Conservation (phyloP, 345 rosid genomes). For the Limnanthes douglasii region DNA sequence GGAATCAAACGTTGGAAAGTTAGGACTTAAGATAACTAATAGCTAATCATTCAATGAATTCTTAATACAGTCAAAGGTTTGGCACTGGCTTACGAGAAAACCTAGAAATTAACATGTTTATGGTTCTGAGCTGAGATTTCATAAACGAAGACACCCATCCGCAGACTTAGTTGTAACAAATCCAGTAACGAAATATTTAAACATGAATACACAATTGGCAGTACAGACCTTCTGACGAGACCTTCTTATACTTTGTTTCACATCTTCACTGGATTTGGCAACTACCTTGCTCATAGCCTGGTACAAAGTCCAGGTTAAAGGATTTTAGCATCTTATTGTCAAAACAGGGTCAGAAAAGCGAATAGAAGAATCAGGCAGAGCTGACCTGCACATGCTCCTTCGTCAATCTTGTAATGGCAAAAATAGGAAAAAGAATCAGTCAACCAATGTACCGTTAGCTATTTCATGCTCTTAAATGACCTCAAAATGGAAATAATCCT, state of each 20-base stretch:
- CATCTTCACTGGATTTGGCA: constrained; percentile 75
- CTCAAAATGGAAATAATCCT: constrained; percentile 9
- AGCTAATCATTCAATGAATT: too few relatives aligned
- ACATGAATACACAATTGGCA: neutral
- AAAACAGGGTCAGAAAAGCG: neutral
- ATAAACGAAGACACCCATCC: neutral
- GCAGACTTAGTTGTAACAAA: neutral
- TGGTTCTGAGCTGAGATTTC: too few relatives aligned
- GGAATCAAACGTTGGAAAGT: too few relatives aligned
- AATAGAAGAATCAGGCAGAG: neutral
- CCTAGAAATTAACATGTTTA: neutral
- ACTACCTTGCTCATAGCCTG: constrained; percentile 93
- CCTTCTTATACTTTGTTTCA: constrained; percentile 84
- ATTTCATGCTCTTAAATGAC: neutral
- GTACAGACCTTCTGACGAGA: constrained; percentile 94
- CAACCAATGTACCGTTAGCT: constrained; percentile 2
- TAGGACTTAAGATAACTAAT: too few relatives aligned
- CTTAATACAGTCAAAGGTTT: too few relatives aligned
- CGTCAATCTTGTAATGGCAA: constrained; percentile 48
- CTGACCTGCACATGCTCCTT: constrained; percentile 85
- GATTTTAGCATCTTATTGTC: neutral
- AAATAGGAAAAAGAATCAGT: constrained; percentile 5
- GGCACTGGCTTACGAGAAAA: too few relatives aligned
- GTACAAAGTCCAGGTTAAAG: constrained; percentile 1
- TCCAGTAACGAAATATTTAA: neutral